Conservation (phyloP, 768 basidiomycete species). For the Suillus lakei region DNA sequence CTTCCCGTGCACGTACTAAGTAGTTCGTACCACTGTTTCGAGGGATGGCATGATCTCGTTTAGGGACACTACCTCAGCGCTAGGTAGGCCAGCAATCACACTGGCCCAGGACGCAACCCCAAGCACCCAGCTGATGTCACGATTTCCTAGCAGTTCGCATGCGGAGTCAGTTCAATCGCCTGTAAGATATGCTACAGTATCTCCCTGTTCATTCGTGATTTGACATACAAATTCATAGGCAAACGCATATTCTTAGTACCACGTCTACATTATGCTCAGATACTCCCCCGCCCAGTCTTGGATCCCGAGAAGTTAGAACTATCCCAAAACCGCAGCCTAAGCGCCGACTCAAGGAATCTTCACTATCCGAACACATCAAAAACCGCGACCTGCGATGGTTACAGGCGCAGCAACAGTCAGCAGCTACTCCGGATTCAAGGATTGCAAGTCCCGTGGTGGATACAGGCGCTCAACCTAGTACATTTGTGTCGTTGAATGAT, state of each 20-base stretch:
- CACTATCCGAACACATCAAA: constrained; percentile 26
- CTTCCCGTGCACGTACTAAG: not conserved
- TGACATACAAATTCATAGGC: not conserved
- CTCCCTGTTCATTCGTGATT: not conserved
- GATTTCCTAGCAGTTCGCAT: not conserved
- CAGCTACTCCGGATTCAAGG: not conserved
- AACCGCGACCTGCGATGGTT: constrained; percentile 39
- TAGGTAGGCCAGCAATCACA: not conserved
- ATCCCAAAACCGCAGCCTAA: constrained; percentile 29
- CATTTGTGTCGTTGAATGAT: not conserved
- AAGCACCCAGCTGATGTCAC: not conserved
- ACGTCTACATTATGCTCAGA: not conserved
- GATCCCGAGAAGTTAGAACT: not conserved
- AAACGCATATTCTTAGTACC: not conserved
- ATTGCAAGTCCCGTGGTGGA: not conserved
- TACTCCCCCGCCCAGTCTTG: constrained; percentile 1
- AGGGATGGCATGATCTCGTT: not conserved
- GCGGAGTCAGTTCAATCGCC: not conserved
- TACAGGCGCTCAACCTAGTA: not conserved
- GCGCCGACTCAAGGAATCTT: constrained; percentile 23
- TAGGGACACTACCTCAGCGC: not conserved
- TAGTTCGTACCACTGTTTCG: not conserved
- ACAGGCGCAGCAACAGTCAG: constrained; percentile 17
- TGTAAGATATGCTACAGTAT: not conserved
- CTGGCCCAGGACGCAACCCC: not conserved